Percentiles rank a stretch among this genome's conserved stretches.
Evolutionary conservation across 1,284 basidiomycete species (phyloP).

Genomic region (Phenoliferia sp.): DNA sequence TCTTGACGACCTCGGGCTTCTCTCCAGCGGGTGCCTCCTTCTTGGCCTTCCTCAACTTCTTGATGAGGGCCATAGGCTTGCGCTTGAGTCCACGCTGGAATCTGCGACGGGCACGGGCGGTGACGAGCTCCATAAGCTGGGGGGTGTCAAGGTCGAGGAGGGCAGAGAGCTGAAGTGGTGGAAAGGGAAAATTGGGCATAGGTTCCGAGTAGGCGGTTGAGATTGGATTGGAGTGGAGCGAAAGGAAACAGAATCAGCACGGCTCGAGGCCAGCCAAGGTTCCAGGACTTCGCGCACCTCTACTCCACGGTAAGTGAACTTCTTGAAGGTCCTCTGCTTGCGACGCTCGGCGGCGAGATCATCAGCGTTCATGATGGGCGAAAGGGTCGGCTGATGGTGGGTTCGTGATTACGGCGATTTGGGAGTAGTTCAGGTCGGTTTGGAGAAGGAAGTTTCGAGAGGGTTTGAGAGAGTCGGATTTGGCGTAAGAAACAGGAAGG

Average conservation of each 20-base stretch:
- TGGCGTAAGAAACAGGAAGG: not conserved
- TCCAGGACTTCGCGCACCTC: no score
- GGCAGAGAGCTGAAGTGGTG: slow-evolving; percentile 63
- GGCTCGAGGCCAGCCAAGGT: no score
- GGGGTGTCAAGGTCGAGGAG: slow-evolving; percentile 95
- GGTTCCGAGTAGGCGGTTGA: no score
- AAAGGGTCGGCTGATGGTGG: not conserved
- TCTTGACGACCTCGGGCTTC: slow-evolving; percentile 98
- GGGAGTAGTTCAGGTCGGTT: not conserved
- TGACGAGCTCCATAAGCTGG: slow-evolving; percentile 78
- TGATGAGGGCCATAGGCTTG: slow-evolving; percentile 97
- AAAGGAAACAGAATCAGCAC: not conserved
- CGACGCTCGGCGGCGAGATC: slow-evolving; percentile 41
- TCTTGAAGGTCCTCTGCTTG: slow-evolving; percentile 95
- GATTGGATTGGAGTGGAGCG: not conserved
- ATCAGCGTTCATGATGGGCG: slow-evolving; percentile 35
- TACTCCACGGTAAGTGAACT: slow-evolving; percentile 96
- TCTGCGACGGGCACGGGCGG: slow-evolving; percentile 95
- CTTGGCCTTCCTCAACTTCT: slow-evolving; percentile 99
- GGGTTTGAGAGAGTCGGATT: not conserved
- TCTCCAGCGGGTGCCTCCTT: slow-evolving; percentile 97
- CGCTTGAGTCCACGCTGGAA: slow-evolving; percentile 99
- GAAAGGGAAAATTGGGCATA: not conserved
- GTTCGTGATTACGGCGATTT: not conserved
- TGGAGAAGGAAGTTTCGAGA: not conserved